Evolutionary conservation across 371 early-diverging fungal genomes (phyloP), one percentile per base, ranked within the genome.

Genomic region (Syncephalastrum monosporum): DNA sequence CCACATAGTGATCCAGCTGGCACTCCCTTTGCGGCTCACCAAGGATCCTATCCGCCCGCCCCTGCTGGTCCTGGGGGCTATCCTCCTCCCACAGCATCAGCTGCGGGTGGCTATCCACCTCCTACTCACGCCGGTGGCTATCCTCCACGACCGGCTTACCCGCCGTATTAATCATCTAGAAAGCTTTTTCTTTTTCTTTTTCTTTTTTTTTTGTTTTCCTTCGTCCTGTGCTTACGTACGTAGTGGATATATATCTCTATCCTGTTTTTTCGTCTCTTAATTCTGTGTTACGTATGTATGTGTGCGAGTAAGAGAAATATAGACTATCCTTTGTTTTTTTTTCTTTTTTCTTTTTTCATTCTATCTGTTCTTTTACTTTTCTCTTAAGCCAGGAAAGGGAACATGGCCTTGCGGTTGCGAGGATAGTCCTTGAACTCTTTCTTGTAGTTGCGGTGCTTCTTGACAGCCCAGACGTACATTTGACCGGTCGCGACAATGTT

Each of bases 391-490:
- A 95, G 57, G 59, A 89, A 91, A n/a, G 98, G 98, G 73, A 97
- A 79, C 72, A 97, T 83, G 52, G 92, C 87, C 68, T 87, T 93
- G 71, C 98, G 86, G 63, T 83, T 82, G 64, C 88, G 89, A 59
- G 98, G 98, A 62, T 96, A 97, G 62, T 90, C 84, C 15, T 88
- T 82, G 77, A 98, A 98, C 63, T 98, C 98, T 61, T 91, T 91
- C 55, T 67, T 78, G 74, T 98, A 98, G 46, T 82, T 81, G 69
- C 85, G 86, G 82, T 96, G 96, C 82, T 98, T 98, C 83, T 96
- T 96, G 63, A 93, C 68, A 6, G 98, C 97, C 98, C 98, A 98
- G n/a, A 91, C 29, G 65, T 89, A 91, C 93, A 97, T 95, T 74
- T 96, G 95, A 43, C 74, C 91, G 23, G 88, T 83, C 21, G 92